These are phyloP conservation scores for Glycine soja DNA, from an alignment of 306 rosid species.

Conservation along the genomic window DNA sequence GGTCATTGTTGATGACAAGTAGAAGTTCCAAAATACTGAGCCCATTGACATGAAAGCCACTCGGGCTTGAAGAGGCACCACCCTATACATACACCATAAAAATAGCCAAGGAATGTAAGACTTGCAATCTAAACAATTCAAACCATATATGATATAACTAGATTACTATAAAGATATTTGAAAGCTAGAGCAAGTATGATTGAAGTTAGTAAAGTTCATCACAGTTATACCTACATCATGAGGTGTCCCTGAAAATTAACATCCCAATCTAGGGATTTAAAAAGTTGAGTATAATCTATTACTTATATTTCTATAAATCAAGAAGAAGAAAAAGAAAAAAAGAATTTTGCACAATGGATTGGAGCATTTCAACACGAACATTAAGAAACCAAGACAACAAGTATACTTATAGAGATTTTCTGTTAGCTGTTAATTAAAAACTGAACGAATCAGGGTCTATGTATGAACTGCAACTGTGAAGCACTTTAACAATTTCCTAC, in stretches of 20 bases:
- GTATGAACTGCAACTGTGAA: no score
- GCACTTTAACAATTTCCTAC: background rate
- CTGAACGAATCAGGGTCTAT: no score
- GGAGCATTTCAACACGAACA: no score
- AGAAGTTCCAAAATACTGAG: slow-evolving; percentile 93
- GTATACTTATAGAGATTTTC: background rate
- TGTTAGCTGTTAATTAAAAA: background rate
- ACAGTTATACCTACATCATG: background rate
- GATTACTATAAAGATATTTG: slow-evolving; percentile 8
- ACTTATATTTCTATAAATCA: slow-evolving; percentile 3
- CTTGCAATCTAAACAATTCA: slow-evolving; percentile 14
- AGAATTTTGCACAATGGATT: no score
- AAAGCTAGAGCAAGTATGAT: slow-evolving; percentile 14
- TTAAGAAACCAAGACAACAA: no score
- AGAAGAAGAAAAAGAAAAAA: background rate
- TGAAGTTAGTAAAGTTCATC: background rate
- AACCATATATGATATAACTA: slow-evolving; percentile 12
- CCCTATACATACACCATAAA: slow-evolving; percentile 62
- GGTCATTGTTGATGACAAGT: slow-evolving; percentile 84
- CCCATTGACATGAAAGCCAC: slow-evolving; percentile 93
- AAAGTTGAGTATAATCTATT: background rate
- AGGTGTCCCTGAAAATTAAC: background rate
- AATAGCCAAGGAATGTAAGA: slow-evolving; percentile 39
- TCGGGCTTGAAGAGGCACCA: slow-evolving; percentile 93
- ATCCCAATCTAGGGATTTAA: background rate